Base-by-base conservation (phyloP, 75 land plant genomes). In the Chamaecyparis obtusa region DNA sequence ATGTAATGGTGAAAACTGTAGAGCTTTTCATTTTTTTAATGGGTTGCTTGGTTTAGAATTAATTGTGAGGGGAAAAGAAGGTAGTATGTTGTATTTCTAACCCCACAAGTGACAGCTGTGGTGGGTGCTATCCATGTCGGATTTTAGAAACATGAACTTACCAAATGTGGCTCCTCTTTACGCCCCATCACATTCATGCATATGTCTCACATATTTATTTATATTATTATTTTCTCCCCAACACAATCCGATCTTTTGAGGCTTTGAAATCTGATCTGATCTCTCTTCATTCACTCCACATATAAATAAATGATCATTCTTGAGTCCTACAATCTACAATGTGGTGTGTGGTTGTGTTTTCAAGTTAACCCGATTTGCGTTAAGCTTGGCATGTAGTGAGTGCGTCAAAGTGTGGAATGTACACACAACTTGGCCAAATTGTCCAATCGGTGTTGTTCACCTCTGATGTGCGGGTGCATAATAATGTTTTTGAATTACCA, bases 51-150 rank as follows among this genome's bases (percentile, higher is more conserved):
- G n/a, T n/a, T n/a, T n/a, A n/a, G n/a, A n/a, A n/a, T n/a, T n/a
- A n/a, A n/a, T n/a, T n/a, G n/a, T n/a, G n/a, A n/a, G n/a, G n/a
- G n/a, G n/a, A n/a, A n/a, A n/a, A n/a, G n/a, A n/a, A n/a, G n/a
- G n/a, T n/a, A n/a, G n/a, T n/a, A n/a, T n/a, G n/a, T n/a, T n/a
- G n/a, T n/a, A n/a, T 1, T 64, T 64, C 24, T 24, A 5, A 64
- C 27, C 69, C n/a, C n/a, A n/a, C 24, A 27, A 64, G 69, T 0
- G 69, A 74, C 76, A 0, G 36, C 16, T 3, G n/a, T 14, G 14
- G n/a, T 33, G 76, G 71, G 76, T 74, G 76, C 36, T 74, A 74
- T 33, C 27, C 76, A 74, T 74, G 76, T 74, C 76, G 76, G 76
- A 74, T 74, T 74, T 74, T 36, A 32, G 36, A 74, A 33, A 74